phyloP scores from a whole-genome alignment of 495 filamentous ascomycete genomes.

The Aeminium ludgeri region DNA sequence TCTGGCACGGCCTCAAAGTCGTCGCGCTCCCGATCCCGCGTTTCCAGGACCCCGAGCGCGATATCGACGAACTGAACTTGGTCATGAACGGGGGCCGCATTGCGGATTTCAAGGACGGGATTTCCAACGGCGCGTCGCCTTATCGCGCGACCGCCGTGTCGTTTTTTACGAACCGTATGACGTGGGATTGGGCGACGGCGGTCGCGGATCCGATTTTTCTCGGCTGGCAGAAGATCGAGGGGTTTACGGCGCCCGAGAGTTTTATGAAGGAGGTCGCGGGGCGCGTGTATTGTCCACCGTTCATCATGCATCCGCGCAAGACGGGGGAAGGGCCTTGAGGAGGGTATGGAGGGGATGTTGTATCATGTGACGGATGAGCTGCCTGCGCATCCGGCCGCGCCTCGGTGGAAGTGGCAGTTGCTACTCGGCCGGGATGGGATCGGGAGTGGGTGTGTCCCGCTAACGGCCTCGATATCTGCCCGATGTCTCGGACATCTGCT shows the following conservation, averaged over 20 bases:
- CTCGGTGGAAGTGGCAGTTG: too few relatives aligned
- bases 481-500: too few relatives aligned
- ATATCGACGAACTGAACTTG: constrained; percentile 16
- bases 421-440: too few relatives aligned
- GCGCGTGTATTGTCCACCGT: not conserved
- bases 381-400: too few relatives aligned
- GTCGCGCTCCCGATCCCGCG: constrained; percentile 25
- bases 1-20: constrained; percentile 29
- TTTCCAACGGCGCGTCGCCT: not conserved
- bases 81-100: constrained; percentile 24
- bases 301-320: constrained; percentile 5
- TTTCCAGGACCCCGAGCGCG: constrained; percentile 15
- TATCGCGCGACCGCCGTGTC: not conserved
- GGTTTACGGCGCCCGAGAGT: not conserved
- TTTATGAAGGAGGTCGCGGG: constrained; percentile 3
- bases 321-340: not conserved
- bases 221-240: not conserved
- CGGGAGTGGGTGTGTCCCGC: too few relatives aligned
- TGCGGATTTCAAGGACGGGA: constrained; percentile 1
- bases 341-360: too few relatives aligned
- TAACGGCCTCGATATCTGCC: too few relatives aligned
- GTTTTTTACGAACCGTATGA: not conserved
- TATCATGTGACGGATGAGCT: too few relatives aligned
- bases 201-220: not conserved
- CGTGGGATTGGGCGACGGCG: constrained; percentile 2